A percentile compares a stretch with the other conserved stretches of the same genome.
Conservation (phyloP, 139 green algal species). For the Ettlia oleoabundans region DNA sequence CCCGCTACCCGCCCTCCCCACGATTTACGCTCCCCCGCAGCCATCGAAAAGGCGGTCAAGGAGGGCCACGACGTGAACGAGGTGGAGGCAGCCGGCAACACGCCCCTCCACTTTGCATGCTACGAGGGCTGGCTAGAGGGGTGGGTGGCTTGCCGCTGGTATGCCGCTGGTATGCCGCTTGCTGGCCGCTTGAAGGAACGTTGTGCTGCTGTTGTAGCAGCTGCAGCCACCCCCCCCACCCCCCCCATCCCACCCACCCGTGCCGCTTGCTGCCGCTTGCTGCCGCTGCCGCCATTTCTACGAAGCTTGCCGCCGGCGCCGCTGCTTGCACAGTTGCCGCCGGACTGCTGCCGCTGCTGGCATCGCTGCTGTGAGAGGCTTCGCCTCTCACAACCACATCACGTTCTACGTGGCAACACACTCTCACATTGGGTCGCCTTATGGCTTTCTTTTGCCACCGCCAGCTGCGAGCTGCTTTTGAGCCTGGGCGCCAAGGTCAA, state of each 20-base stretch:
- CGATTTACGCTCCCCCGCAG: conserved; percentile 34
- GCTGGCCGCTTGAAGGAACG: not conserved
- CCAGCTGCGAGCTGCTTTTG: conserved; percentile 77
- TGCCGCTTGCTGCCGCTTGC: no score
- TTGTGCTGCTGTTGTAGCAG: no score
- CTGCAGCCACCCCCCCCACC: no score
- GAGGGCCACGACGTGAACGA: conserved; percentile 87
- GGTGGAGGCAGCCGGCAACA: conserved; percentile 93
- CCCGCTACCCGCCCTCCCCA: no score
- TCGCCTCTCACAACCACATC: no score
- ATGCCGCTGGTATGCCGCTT: not conserved
- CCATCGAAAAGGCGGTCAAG: conserved; percentile 65
- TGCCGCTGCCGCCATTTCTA: no score
- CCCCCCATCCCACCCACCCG: no score
- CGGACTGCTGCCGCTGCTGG: no score
- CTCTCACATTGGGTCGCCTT: not conserved
- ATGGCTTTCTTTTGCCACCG: not conserved
- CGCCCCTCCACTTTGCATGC: conserved; percentile 81
- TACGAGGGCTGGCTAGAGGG: conserved; percentile 90
- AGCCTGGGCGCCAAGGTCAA: conserved; percentile 88
- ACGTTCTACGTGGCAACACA: no score
- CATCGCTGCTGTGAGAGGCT: no score
- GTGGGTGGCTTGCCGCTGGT: not conserved
- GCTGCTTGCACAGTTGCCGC: no score
- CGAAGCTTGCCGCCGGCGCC: no score